phyloP scores from a whole-genome alignment of 164 flowering plant genomes.

The Chloranthus sessilifolius region DNA sequence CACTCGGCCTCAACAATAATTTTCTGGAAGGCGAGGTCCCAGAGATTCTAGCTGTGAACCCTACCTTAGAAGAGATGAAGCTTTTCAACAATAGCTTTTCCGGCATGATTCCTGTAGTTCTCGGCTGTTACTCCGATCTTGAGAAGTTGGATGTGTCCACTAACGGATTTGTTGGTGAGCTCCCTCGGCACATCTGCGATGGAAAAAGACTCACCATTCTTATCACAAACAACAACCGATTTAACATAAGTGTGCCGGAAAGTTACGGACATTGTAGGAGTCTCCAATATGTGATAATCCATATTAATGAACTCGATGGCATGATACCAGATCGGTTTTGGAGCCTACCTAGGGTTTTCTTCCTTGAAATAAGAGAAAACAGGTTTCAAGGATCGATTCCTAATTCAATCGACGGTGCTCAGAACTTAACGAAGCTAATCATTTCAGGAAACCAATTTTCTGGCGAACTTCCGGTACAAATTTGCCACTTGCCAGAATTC shows the following conservation, averaged over 20 bases:
- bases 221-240: conserved; percentile 52
- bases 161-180: conserved; percentile 60
- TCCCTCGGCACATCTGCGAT: conserved; percentile 92
- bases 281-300: conserved; percentile 51
- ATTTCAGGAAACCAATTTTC: conserved; percentile 38
- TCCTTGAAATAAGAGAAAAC: conserved; percentile 53
- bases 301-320: conserved; percentile 62
- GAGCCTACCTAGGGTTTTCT: conserved; percentile 50
- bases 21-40: conserved; percentile 50
- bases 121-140: conserved; percentile 82
- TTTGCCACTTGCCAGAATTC: conserved; percentile 31
- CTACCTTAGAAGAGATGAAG: conserved; percentile 35
- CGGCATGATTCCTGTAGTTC: conserved; percentile 50
- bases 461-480: conserved; percentile 55
- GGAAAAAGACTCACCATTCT: conserved; percentile 52
- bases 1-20: conserved; percentile 57
- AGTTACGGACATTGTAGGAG: conserved; percentile 51
- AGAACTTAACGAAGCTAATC: conserved; percentile 20
- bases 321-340: conserved; percentile 60
- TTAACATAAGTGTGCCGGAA: conserved; percentile 66
- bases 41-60: conserved; percentile 28
- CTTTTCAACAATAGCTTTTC: conserved; percentile 40
- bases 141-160: conserved; percentile 72
- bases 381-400: conserved; percentile 55
- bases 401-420: conserved; percentile 44